Base-by-base conservation (phyloP, 2,329 filamentous ascomycete genomes). In the Ophiostoma sp. region DNA sequence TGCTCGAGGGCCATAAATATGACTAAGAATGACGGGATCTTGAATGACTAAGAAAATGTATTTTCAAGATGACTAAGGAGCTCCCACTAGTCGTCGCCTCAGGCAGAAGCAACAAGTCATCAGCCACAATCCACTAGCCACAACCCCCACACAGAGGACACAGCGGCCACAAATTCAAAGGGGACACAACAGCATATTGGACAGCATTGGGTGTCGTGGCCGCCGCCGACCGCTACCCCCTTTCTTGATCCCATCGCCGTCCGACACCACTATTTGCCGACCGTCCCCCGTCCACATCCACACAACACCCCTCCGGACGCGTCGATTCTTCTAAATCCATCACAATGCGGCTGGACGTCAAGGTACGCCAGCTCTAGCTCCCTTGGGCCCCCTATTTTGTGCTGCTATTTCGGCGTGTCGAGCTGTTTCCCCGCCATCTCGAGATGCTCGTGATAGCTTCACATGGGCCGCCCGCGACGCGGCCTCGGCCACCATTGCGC, bases 321-420 rank as follows among this genome's bases (percentile, higher is more conserved):
- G 64, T 50, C 64, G 64, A 68, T 31, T 31, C 42, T 31, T 33
- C 8, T 5, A 7, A 19, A 15, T 50, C 42, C 39, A 31, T 68
- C 73, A 78, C 72, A 55, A 79, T 79, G 78, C 76, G 76, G 74
- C 52, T 77, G 63, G 76, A 77, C 63, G 76, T 77, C 48, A 77
- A 77, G 75, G 76, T 76, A 70, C 61, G 71, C 22, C 39, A 19
- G 3, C 36, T 64, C 28, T 33, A 19, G 3, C 36, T 64, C n/a
- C 55, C 61, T 15, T 31, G 42, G 3, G 42, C 15, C 69, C 50
- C 9, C n/a, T 31, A 31, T 31, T 42, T 1, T 25, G 7, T 48
- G 36, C n/a, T 17, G 36, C 33, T 17, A n/a, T 31, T 31, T 17
- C 61, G 45, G 28, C 45, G 22, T 52, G 52, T 52, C 12, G 3